These are phyloP conservation scores for Cystobasidium ongulense DNA, from an alignment of 768 basidiomycete species.

Conservation along the genomic window DNA sequence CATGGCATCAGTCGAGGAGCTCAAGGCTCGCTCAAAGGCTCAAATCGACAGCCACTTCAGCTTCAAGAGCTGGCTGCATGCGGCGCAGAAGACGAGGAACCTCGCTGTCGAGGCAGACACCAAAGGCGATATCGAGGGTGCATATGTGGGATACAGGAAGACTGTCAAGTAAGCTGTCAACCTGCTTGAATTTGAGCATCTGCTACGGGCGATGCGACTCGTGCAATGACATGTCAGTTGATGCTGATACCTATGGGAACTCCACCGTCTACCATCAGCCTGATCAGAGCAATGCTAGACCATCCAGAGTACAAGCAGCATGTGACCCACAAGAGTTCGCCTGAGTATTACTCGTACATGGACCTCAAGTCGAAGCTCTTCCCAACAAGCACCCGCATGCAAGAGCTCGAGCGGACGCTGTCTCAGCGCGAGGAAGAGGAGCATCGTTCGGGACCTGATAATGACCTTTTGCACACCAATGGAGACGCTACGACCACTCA, in stretches of 20 bases:
- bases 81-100: constrained; percentile 12
- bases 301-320: constrained; percentile 28
- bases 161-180: constrained; percentile 15
- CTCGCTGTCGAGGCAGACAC: constrained; percentile 13
- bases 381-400: background rate
- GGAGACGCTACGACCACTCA: background rate
- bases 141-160: constrained; percentile 31
- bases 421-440: background rate
- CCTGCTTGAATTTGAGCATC: too few relatives aligned
- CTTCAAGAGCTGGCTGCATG: constrained; percentile 8
- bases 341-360: constrained; percentile 26
- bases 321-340: background rate
- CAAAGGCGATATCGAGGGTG: background rate
- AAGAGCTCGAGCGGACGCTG: constrained; percentile 25
- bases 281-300: constrained; percentile 12
- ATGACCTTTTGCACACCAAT: background rate
- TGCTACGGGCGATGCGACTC: background rate
- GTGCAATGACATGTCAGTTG: background rate
- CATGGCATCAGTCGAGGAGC: constrained; percentile 4
- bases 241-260: background rate
- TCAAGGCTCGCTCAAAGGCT: constrained; percentile 21
- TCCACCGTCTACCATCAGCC: background rate
- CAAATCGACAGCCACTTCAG: background rate
- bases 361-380: constrained; percentile 26
- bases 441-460: background rate